phyloP scores from a whole-genome alignment of 768 basidiomycete species.

The Suillus sp. region DNA sequence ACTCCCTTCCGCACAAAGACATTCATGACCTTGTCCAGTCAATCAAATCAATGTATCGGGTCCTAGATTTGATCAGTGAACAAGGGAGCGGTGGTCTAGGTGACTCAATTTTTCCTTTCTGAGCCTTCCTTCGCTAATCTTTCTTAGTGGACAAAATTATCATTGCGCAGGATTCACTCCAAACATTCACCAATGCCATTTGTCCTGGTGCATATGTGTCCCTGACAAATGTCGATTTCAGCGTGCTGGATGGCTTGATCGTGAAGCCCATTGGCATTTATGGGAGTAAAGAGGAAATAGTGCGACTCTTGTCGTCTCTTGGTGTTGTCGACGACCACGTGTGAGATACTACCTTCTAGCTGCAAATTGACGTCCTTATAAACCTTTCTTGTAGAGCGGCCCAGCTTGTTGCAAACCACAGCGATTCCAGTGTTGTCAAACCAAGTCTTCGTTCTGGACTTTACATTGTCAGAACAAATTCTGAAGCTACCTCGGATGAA shows the following conservation, averaged over 20 bases:
- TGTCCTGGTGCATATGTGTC: conserved; percentile 54
- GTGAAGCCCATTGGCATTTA: conserved; percentile 60
- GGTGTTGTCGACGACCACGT: conserved; percentile 38
- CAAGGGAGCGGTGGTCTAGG: conserved; percentile 54
- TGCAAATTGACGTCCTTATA: conserved; percentile 1
- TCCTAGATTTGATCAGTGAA: conserved; percentile 57
- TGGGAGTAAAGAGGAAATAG: conserved; percentile 54
- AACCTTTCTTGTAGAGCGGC: conserved; percentile 8
- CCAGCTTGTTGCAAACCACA: conserved; percentile 12
- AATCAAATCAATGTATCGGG: conserved; percentile 51
- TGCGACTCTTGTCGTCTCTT: conserved; percentile 43
- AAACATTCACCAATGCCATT: conserved; percentile 48
- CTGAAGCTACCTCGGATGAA: conserved; percentile 16
- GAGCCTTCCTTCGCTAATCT: background rate
- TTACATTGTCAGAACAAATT: conserved; percentile 38
- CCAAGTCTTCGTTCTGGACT: conserved; percentile 48
- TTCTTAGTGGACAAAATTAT: conserved; percentile 61
- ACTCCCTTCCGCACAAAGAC: conserved; percentile 10
- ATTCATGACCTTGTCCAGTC: conserved; percentile 27
- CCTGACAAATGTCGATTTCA: conserved; percentile 59
- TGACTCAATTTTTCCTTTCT: conserved; percentile 22
- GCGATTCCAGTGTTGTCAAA: background rate
- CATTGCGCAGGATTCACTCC: conserved; percentile 54
- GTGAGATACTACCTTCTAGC: conserved; percentile 35
- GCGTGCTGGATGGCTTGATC: conserved; percentile 44